phyloP scores from a whole-genome alignment of 1,284 basidiomycete species.

The Irpex sp. region DNA sequence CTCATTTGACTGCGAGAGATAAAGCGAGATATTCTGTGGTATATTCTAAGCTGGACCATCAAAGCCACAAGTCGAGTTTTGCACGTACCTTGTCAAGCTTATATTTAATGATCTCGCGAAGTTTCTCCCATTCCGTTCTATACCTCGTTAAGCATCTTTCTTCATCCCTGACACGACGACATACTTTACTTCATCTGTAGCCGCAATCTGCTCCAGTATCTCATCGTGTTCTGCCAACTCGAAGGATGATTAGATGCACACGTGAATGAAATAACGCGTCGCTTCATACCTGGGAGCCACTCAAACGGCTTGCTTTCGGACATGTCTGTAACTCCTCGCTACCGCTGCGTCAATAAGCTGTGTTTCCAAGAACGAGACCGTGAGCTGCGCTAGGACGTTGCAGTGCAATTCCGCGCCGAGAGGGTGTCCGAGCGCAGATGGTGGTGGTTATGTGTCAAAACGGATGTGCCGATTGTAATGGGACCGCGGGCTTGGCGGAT shows the following conservation, averaged over 20 bases:
- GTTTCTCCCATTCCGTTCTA: slow-evolving; percentile 74
- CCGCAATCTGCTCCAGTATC: slow-evolving; percentile 64
- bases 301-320: slow-evolving; percentile 3
- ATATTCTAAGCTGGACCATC: slow-evolving; percentile 11
- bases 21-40: slow-evolving; percentile 55
- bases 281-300: slow-evolving; percentile 13
- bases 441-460: not conserved
- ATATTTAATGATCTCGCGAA: slow-evolving; percentile 71
- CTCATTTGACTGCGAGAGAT: slow-evolving; percentile 43
- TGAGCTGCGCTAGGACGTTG: not conserved
- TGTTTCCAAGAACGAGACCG: not conserved
- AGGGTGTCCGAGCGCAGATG: not conserved
- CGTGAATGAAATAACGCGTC: not conserved
- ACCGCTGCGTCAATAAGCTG: not conserved
- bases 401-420: not conserved
- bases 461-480: no score
- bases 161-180: slow-evolving; percentile 14
- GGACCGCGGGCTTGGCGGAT: not conserved
- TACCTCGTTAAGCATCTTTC: slow-evolving; percentile 10
- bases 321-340: not conserved
- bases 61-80: not conserved
- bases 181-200: slow-evolving; percentile 69
- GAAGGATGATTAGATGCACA: slow-evolving; percentile 6
- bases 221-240: slow-evolving; percentile 54
- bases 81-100: slow-evolving; percentile 58